Conservation (phyloP, 805 yeast species). For the Candida palmyrensis region DNA sequence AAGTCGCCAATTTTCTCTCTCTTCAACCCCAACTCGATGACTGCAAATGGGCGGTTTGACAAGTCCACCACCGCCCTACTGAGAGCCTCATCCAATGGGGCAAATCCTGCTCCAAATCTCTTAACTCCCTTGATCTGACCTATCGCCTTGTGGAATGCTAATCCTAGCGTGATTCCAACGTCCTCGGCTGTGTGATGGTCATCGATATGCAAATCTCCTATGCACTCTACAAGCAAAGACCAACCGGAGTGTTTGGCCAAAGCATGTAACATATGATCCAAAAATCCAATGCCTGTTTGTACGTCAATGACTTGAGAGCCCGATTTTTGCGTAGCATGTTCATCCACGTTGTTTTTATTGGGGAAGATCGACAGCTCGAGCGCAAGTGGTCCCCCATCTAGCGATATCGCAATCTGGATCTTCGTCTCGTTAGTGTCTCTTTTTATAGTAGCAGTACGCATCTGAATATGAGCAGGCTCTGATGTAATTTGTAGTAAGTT, state of each 20-base stretch:
- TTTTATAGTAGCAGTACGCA: slow-evolving; percentile 40
- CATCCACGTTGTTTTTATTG: slow-evolving; percentile 17
- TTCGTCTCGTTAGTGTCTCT: slow-evolving; percentile 91
- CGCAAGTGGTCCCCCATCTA: slow-evolving; percentile 80
- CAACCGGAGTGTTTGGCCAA: slow-evolving; percentile 96
- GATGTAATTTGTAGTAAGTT: too few relatives aligned
- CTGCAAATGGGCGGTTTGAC: slow-evolving; percentile 90
- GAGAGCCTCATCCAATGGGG: slow-evolving; percentile 95
- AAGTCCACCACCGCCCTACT: slow-evolving; percentile 95
- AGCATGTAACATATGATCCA: slow-evolving; percentile 97
- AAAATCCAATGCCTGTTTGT: slow-evolving; percentile 89
- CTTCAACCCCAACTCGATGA: slow-evolving; percentile 80
- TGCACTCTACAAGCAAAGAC: slow-evolving; percentile 84
- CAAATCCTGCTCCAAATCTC: slow-evolving; percentile 89
- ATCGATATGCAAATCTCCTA: slow-evolving; percentile 92
- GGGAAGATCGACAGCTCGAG: slow-evolving; percentile 56
- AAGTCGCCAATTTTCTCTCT: slow-evolving; percentile 92
- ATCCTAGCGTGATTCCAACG: slow-evolving; percentile 87
- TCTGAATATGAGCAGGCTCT: too few relatives aligned
- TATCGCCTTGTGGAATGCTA: slow-evolving; percentile 82
- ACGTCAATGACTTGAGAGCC: slow-evolving; percentile 69
- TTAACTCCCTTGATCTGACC: slow-evolving; percentile 89
- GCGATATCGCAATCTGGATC: slow-evolving; percentile 75
- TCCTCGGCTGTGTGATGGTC: slow-evolving; percentile 98
- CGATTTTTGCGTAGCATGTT: slow-evolving; percentile 67